Evolutionary conservation across 1,284 basidiomycete genomes (phyloP), one percentile per base, ranked within the genome.

Genomic region (Boletus smithii): DNA sequence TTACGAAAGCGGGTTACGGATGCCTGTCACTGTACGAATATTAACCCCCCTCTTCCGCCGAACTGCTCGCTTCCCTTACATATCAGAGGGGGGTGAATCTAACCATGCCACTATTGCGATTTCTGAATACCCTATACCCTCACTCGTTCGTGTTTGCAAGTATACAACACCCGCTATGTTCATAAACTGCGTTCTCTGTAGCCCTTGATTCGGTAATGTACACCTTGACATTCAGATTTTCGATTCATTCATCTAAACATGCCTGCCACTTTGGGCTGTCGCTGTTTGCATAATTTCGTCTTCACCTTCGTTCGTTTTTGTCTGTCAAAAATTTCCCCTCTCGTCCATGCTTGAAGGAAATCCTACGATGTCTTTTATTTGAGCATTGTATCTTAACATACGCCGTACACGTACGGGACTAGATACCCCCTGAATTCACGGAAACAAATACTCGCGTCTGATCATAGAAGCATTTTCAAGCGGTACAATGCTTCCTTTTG

Each of bases 1-100:
- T 56, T 80, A 44, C 73, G 77, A 29, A 67, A 69, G 49, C 69
- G 71, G 44, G 62, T 80, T 23, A 68, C 66, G 20, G 69, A 75
- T 7, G 78, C 77, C 4, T 80, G 77, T 51, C 64, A 61, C 37
- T 57, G 62, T 37, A 67, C 65, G 30, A 69, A 71, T 20, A 64
- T 77, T 16, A 65, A 68, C 10, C 67, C 62, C 13, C 77, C 76
- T 5, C 60, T 68, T 30, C 64, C 69, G 31, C 54, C 70, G 26
- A 67, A 62, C 31, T 70, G 57, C 50, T 63, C 70, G 10, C 57
- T 74, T 9, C 69, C 75, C 13, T 42, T 65, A 43, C 66, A 57
- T 40, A 36, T 62, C 39, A 45, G 62, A 46, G 58, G 63, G 38
- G 62, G 50, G 27, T 63, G 50, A 66, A 34, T 8, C 18, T 32